A percentile compares a stretch with the other conserved stretches of the same genome.
These are phyloP conservation scores for Oehlia diaphana DNA, from an alignment of 192 early-diverging fungal species.

Conservation along the genomic window DNA sequence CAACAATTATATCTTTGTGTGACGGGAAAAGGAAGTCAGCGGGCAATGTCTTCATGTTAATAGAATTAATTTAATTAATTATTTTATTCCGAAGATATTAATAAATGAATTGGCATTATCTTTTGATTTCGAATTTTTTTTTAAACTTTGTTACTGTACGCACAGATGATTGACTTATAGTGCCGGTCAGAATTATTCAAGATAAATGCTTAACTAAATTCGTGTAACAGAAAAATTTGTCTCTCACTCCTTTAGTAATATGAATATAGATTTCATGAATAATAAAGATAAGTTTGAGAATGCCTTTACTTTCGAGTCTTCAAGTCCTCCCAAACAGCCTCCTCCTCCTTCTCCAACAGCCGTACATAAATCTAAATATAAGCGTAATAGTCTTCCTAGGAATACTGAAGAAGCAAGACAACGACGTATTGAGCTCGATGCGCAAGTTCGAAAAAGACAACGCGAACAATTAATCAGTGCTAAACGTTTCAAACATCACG, in stretches of 20 bases:
- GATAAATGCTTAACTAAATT: too few species aligned
- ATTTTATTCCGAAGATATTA: too few species aligned
- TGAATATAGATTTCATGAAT: not conserved
- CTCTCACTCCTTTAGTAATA: not conserved
- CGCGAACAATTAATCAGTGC: conserved; percentile 70
- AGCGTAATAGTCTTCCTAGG: conserved; percentile 49
- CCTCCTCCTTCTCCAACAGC: conserved; percentile 4
- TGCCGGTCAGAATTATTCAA: too few species aligned
- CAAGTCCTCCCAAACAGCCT: conserved; percentile 30
- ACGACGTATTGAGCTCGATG: conserved; percentile 56
- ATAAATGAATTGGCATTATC: too few species aligned
- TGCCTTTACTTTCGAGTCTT: conserved; percentile 5
- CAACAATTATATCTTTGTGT: too few species aligned
- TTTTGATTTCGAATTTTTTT: too few species aligned
- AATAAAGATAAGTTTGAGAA: not conserved
- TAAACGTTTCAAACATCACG: conserved; percentile 58
- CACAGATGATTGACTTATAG: too few species aligned
- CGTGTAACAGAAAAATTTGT: too few species aligned
- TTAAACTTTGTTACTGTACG: too few species aligned
- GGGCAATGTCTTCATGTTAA: too few species aligned
- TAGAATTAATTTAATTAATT: too few species aligned
- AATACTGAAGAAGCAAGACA: conserved; percentile 52
- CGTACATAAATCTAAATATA: conserved; percentile 42
- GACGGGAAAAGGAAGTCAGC: too few species aligned
- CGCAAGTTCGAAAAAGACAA: conserved; percentile 60